Base-by-base conservation (phyloP, 1,284 basidiomycete genomes). In the Ceratobasidium sp. region DNA sequence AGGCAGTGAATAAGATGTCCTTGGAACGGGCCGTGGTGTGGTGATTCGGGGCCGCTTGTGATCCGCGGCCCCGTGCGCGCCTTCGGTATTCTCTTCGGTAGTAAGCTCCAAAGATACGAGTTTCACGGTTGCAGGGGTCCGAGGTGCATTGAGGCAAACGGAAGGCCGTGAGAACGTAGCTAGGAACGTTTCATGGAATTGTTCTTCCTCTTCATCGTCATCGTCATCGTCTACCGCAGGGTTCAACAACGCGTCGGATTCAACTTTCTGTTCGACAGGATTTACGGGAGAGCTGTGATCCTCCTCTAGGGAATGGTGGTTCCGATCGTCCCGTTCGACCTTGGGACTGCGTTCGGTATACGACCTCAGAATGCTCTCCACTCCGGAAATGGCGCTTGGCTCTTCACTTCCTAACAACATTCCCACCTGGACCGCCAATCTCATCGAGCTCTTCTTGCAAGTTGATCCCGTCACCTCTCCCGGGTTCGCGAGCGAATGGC, bases 351-450 rank as follows among this genome's bases (percentile, higher is more conserved):
- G 60, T 33, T 64, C 60, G 27, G 50, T 30, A 30, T 64, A 64
- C 23, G 60, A 64, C 46, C 50, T 64, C 33, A 64, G 44, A 25
- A 64, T 64, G 25, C 60, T 64, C 9, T 62, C 59, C 25, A 62
- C 59, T 36, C 59, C 59, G 8, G 60, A 64, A 54, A 54, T 19
- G 16, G 60, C 60, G 50, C 60, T 64, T 13, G 60, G 50, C 13
- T 50, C 47, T 4, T 52, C 49, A 39, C 39, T 30, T 3, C 52
- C 52, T n/a, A 54, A 30, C 14, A 39, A 13, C 36, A 64, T 29
- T 19, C 29, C 50, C 21, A 64, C 60, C 30, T 64, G 30, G 21
- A 64, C 49, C 16, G 49, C 60, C n/a, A 64, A 36, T 29, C 30
- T 64, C n/a, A 27, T 23, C 14, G 50, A 36, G 16, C 42, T 46